These are phyloP conservation scores for Sclerotinia glacialis DNA, from an alignment of 2,329 filamentous ascomycete species.

Conservation along the genomic window DNA sequence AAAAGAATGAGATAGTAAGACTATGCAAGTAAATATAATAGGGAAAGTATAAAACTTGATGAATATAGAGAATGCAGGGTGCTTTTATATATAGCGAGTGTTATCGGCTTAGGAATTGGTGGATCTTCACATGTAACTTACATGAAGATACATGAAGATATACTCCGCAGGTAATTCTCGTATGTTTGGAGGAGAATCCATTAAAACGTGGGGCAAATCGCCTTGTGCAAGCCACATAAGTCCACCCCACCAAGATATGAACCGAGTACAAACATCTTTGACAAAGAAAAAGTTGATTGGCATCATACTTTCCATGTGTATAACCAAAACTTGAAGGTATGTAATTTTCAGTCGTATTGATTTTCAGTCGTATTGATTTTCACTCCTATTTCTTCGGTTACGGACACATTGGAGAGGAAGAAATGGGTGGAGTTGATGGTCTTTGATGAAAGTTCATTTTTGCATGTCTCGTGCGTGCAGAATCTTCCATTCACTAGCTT, in stretches of 20 bases:
- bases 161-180: neutral
- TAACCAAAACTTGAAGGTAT: neutral
- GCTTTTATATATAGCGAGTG: conserved; percentile 1
- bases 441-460: conserved; percentile 9
- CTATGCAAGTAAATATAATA: neutral
- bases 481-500: conserved; percentile 4
- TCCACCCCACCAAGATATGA: conserved; percentile 4
- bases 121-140: neutral
- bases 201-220: conserved; percentile 5
- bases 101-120: neutral
- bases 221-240: neutral
- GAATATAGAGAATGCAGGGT: neutral
- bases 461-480: neutral
- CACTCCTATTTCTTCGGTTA: neutral
- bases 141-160: conserved; percentile 4
- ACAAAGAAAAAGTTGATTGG: neutral
- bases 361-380: too few species aligned
- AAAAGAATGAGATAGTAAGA: neutral
- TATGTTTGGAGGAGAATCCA: neutral
- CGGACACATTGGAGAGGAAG: neutral
- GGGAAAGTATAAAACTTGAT: neutral
- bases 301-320: too few species aligned
- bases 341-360: neutral
- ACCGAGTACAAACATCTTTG: neutral
- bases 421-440: neutral